phyloP scores from a whole-genome alignment of 352 stramenopile species.

The Blastocystis sp. region DNA sequence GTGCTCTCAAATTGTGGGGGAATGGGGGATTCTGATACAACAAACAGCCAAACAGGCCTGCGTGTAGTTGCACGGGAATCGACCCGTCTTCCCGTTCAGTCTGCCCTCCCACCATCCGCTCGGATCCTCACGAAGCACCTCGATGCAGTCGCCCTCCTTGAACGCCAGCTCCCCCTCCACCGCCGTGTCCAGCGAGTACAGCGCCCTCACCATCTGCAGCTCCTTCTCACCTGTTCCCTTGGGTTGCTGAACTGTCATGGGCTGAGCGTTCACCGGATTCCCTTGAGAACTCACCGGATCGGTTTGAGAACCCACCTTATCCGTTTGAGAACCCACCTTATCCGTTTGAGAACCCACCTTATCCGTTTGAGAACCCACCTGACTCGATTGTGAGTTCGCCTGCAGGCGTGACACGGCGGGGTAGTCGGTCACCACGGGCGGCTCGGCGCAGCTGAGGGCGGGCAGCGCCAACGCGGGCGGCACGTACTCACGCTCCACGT shows the following conservation, averaged over 20 bases:
- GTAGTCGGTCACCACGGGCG: constrained; percentile 10
- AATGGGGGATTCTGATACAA: not conserved
- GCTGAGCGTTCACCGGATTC: too few species aligned
- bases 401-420: not conserved
- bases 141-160: constrained; percentile 67
- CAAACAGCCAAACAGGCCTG: constrained; percentile 28
- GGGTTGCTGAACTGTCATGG: too few species aligned
- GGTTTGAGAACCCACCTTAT: too few species aligned
- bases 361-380: not conserved
- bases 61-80: constrained; percentile 71
- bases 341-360: too few species aligned
- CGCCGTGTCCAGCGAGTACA: constrained; percentile 46
- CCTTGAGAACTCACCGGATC: too few species aligned
- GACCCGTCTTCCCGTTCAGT: constrained; percentile 63
- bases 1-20: too few species aligned
- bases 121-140: constrained; percentile 66
- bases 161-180: constrained; percentile 66
- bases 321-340: constrained; percentile 7
- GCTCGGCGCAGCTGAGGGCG: not conserved
- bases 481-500: constrained; percentile 24
- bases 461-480: constrained; percentile 25
- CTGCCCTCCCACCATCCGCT: constrained; percentile 71
- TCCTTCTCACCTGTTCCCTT: too few species aligned
- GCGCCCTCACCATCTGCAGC: not conserved
- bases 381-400: too few species aligned